These are phyloP conservation scores for Mycena polygramma DNA, from an alignment of 768 basidiomycete species.

Conservation along the genomic window DNA sequence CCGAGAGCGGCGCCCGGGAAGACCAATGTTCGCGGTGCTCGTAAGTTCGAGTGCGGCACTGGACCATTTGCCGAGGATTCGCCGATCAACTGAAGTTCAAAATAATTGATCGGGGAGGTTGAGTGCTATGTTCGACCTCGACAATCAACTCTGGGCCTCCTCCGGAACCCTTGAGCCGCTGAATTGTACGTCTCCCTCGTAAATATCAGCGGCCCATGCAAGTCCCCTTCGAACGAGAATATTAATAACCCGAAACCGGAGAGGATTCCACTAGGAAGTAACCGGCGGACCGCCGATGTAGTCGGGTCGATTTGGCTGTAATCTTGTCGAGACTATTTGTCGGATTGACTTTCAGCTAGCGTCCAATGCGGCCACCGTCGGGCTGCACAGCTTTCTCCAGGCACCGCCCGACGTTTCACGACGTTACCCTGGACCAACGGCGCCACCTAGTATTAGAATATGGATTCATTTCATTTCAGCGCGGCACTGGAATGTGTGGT, in stretches of 20 bases:
- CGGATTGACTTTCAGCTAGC: background rate
- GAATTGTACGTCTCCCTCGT: background rate
- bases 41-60: too few relatives aligned
- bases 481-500: background rate
- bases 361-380: background rate
- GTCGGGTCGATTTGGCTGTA: background rate
- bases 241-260: background rate
- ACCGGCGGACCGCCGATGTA: background rate
- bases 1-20: too few relatives aligned
- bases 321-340: too few relatives aligned
- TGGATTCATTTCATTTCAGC: background rate
- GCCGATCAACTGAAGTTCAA: constrained; percentile 1
- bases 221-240: background rate
- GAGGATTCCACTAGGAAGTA: background rate
- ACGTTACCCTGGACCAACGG: too few relatives aligned
- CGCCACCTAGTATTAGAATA: background rate
- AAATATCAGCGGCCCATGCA: background rate
- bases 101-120: background rate
- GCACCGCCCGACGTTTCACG: background rate
- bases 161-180: background rate
- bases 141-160: background rate
- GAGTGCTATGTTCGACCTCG: constrained; percentile 11
- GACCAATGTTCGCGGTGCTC: background rate
- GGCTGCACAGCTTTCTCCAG: background rate
- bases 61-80: background rate